These are phyloP conservation scores for Mimosa pudica DNA, from an alignment of 306 rosid genomes.

Conservation along the genomic window DNA sequence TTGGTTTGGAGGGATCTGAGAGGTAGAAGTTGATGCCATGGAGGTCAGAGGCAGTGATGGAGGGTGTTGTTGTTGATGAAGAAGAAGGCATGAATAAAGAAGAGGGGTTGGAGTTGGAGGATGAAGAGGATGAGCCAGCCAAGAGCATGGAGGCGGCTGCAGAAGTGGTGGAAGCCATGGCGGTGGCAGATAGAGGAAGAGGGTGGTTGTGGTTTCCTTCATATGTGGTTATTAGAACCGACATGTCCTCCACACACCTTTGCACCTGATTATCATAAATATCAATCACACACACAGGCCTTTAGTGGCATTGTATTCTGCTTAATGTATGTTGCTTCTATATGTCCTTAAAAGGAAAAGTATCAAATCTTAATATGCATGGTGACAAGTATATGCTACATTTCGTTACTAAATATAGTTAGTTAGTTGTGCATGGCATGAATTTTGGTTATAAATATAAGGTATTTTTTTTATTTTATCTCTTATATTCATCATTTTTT, in stretches of 20 bases:
- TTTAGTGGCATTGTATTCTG: not conserved
- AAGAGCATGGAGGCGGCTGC: slow-evolving; percentile 91
- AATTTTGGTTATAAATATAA: no score
- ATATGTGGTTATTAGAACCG: slow-evolving; percentile 80
- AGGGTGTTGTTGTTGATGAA: slow-evolving; percentile 15
- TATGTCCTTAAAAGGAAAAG: not conserved
- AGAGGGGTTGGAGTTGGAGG: not conserved
- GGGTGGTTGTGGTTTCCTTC: slow-evolving; percentile 97
- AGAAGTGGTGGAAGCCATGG: slow-evolving; percentile 95
- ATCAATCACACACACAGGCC: not conserved
- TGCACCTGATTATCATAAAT: slow-evolving; percentile 85
- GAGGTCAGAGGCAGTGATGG: slow-evolving; percentile 40
- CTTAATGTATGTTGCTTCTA: not conserved
- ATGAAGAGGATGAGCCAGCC: slow-evolving; percentile 67
- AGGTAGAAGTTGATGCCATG: slow-evolving; percentile 61
- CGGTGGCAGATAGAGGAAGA: slow-evolving; percentile 82
- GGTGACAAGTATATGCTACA: not conserved
- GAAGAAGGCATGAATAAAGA: slow-evolving; percentile 17
- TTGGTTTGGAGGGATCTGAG: slow-evolving; percentile 55
- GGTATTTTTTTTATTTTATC: no score
- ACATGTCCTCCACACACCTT: slow-evolving; percentile 78
- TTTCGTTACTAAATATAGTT: no score
- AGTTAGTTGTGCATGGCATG: no score
- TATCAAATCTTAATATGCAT: not conserved
- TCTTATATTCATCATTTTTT: no score